These are phyloP conservation scores for Fusarium sp. DNA, from an alignment of 2,329 filamentous ascomycete species.

Conservation along the genomic window DNA sequence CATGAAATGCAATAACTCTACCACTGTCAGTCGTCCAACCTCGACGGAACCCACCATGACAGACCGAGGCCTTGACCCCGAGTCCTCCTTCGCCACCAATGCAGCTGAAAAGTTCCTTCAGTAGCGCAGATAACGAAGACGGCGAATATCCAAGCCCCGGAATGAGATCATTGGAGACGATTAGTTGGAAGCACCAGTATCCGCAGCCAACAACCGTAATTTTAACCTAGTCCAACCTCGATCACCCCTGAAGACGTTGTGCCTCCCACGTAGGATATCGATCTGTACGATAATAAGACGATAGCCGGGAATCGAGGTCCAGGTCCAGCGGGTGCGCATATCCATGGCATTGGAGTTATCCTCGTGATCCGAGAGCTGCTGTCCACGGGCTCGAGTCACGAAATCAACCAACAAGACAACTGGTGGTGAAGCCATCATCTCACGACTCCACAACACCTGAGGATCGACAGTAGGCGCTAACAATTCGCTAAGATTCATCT, in stretches of 20 bases:
- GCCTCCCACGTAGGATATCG: neutral
- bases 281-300: neutral
- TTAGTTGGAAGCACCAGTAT: neutral
- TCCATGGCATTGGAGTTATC: neutral
- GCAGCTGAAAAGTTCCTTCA: neutral
- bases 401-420: neutral
- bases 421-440: neutral
- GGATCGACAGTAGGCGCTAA: neutral
- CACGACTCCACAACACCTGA: neutral
- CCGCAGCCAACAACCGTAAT: conserved; percentile 1
- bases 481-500: conserved; percentile 2
- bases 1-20: conserved; percentile 17
- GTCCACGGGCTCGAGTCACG: neutral
- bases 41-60: neutral
- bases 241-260: neutral
- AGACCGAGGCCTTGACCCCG: neutral
- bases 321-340: neutral
- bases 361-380: neutral
- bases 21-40: conserved; percentile 1
- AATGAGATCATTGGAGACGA: conserved; percentile 6
- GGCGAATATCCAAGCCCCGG: neutral
- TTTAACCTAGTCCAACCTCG: neutral
- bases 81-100: neutral
- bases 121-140: neutral
- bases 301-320: neutral